Conservation (phyloP, 225 moss, liverwort and hornwort species). For the Takakia lepidozioides region DNA sequence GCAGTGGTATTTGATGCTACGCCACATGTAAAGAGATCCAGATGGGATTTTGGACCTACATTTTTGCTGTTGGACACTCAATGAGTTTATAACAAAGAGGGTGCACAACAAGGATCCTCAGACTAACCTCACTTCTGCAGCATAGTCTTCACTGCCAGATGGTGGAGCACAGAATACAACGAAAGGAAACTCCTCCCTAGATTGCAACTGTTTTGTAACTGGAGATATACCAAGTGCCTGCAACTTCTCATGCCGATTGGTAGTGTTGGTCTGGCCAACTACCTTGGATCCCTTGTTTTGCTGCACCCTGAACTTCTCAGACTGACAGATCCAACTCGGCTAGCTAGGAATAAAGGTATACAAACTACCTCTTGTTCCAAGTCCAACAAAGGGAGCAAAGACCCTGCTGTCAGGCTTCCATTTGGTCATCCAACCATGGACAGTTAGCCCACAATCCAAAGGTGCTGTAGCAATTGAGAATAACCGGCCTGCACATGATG, state of each 20-base stretch:
- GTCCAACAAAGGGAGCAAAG: no score
- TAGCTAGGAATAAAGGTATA: no score
- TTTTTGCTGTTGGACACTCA: no score
- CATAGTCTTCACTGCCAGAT: conserved; percentile 80
- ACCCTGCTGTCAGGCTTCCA: no score
- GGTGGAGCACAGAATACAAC: conserved; percentile 98
- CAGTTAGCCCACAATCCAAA: neutral
- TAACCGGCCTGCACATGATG: neutral
- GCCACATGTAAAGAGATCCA: no score
- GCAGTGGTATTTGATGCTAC: no score
- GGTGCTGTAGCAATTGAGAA: neutral
- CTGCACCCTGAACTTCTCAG: conserved; percentile 20
- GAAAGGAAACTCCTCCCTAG: conserved; percentile 62
- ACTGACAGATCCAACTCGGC: neutral
- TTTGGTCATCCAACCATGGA: no score
- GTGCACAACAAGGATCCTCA: no score
- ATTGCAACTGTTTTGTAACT: conserved; percentile 43
- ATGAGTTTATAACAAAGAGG: no score
- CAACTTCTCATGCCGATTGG: conserved; percentile 63
- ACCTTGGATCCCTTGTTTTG: conserved; percentile 59
- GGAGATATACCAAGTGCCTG: conserved; percentile 66
- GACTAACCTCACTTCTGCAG: conserved; percentile 79
- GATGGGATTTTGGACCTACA: no score
- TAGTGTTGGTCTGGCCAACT: conserved; percentile 82
- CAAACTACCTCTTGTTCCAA: no score